Percentiles rank a stretch among this genome's conserved stretches.
Conservation (phyloP, 106 monocot species). For the Dendrobium huoshanense region DNA sequence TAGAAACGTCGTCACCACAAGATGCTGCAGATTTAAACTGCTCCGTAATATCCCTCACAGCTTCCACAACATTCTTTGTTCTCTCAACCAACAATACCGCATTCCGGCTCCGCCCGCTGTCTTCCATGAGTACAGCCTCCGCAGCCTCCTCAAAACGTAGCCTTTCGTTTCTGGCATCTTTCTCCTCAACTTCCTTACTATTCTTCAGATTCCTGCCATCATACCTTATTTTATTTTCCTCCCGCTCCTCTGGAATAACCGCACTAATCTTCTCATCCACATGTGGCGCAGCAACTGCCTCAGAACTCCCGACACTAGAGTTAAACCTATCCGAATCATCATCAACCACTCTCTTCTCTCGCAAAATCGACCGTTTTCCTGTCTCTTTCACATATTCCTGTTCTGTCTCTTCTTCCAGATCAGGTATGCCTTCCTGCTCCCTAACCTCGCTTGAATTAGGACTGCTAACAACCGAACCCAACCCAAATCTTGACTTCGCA, state of each 20-base stretch:
- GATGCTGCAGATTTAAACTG: slow-evolving; percentile 48
- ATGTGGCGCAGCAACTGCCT: slow-evolving; percentile 12
- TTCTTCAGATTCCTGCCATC: neutral
- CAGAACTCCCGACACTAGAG: slow-evolving; percentile 19
- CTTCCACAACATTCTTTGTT: slow-evolving; percentile 52
- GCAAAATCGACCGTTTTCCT: slow-evolving; percentile 10
- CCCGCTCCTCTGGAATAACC: slow-evolving; percentile 4
- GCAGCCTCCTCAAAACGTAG: slow-evolving; percentile 41
- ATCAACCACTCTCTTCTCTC: slow-evolving; percentile 19
- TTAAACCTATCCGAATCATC: slow-evolving; percentile 3
- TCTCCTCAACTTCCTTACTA: slow-evolving; percentile 10
- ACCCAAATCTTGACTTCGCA: slow-evolving; percentile 8
- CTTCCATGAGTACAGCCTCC: slow-evolving; percentile 9
- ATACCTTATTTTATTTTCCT: neutral
- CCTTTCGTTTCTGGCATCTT: slow-evolving; percentile 25
- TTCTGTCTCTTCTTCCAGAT: slow-evolving; percentile 85
- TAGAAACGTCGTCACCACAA: slow-evolving; percentile 53
- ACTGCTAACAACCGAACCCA: slow-evolving; percentile 51
- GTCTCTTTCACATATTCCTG: slow-evolving; percentile 32
- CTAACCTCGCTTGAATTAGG: slow-evolving; percentile 78
- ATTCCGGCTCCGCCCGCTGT: slow-evolving; percentile 9
- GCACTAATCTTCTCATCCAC: slow-evolving; percentile 13
- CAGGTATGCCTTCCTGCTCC: slow-evolving; percentile 87
- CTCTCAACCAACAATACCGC: slow-evolving; percentile 16
- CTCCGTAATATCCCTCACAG: slow-evolving; percentile 61